phyloP scores from a whole-genome alignment of 2,329 filamentous ascomycete genomes.

The Conoideocrella luteorostrata region DNA sequence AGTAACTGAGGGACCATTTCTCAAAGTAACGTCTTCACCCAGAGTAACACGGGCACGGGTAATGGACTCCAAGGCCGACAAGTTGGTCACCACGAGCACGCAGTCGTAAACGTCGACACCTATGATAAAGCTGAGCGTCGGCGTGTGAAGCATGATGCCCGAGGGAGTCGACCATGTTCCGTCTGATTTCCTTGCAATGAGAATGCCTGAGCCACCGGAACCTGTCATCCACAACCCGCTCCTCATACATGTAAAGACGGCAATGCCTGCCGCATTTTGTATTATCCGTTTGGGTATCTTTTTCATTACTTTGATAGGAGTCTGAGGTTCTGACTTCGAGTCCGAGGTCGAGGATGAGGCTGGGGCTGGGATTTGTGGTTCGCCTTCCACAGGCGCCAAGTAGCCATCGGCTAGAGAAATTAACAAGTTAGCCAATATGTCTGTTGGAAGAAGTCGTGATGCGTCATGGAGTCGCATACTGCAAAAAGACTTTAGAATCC shows the following conservation, averaged over 20 bases:
- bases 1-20: slow-evolving; percentile 65
- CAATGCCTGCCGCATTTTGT: slow-evolving; percentile 80
- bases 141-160: slow-evolving; percentile 83
- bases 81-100: slow-evolving; percentile 85
- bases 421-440: slow-evolving; percentile 5
- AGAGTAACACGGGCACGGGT: slow-evolving; percentile 72
- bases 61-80: slow-evolving; percentile 77
- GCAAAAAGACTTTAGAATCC: slow-evolving; percentile 86
- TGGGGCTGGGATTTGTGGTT: slow-evolving; percentile 14
- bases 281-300: slow-evolving; percentile 85
- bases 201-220: slow-evolving; percentile 80
- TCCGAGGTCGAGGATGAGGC: slow-evolving; percentile 20
- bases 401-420: slow-evolving; percentile 46
- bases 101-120: slow-evolving; percentile 96
- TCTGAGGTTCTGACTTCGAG: slow-evolving; percentile 31
- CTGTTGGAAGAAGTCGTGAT: no score
- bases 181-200: slow-evolving; percentile 77
- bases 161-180: slow-evolving; percentile 89
- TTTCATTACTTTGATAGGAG: slow-evolving; percentile 53
- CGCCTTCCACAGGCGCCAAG: slow-evolving; percentile 36
- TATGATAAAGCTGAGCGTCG: slow-evolving; percentile 80
- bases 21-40: slow-evolving; percentile 72
- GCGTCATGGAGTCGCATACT: slow-evolving; percentile 44
- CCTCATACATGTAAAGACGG: slow-evolving; percentile 93
- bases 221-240: slow-evolving; percentile 88